These are phyloP conservation scores for Candida ipomoeae DNA, from an alignment of 805 yeast genomes.

Conservation along the genomic window DNA sequence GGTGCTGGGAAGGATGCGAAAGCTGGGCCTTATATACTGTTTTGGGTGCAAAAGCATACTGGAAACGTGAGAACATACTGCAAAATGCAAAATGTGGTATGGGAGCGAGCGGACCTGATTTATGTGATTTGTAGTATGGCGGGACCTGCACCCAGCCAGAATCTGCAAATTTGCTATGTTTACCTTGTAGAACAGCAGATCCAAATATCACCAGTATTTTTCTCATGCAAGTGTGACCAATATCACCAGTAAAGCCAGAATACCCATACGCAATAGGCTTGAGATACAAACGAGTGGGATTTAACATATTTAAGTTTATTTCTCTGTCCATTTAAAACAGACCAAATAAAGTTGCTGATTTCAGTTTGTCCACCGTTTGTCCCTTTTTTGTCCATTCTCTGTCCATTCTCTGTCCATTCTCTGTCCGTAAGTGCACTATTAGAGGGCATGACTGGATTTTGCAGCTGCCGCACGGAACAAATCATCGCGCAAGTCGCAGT, in stretches of 20 bases:
- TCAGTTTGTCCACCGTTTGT: no score
- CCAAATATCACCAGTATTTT: no score
- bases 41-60: slow-evolving; percentile 5
- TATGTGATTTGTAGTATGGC: neutral
- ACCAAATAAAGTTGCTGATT: no score
- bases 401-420: neutral
- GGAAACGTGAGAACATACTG: neutral
- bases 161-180: no score
- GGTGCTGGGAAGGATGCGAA: neutral
- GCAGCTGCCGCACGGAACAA: neutral
- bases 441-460: neutral
- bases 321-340: no score
- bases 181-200: no score
- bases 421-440: neutral
- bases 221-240: no score
- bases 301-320: no score
- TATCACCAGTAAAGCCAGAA: no score
- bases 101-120: neutral
- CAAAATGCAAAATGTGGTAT: neutral
- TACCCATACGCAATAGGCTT: no score
- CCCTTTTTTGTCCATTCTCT: neutral
- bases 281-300: no score
- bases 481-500: neutral
- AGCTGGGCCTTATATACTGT: neutral
- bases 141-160: no score